Evolutionary conservation across 495 filamentous ascomycete genomes (phyloP).

Genomic region (Astrothelium subdiscretum): DNA sequence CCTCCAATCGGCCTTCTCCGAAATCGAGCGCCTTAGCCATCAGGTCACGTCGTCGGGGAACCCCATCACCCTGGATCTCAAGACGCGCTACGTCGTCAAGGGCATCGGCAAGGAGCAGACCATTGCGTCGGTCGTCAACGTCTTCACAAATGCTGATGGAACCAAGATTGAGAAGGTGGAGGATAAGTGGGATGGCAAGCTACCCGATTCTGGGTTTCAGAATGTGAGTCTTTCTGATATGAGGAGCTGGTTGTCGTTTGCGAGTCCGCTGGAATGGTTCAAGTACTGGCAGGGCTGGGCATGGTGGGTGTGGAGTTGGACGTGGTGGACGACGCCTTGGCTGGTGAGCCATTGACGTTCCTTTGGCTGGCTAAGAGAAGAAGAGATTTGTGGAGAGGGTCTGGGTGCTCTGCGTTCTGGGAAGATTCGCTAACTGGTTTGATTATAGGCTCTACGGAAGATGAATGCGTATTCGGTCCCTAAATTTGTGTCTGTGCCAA

Average conservation of each 20-base stretch:
- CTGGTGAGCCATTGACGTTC: too few relatives aligned
- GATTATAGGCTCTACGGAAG: slow-evolving; percentile 40
- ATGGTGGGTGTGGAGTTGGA: too few relatives aligned
- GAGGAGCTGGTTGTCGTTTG: neutral
- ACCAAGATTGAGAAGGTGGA: slow-evolving; percentile 43
- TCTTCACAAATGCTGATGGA: slow-evolving; percentile 29
- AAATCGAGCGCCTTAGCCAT: slow-evolving; percentile 38
- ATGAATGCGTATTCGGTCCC: slow-evolving; percentile 45
- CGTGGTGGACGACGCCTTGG: too few relatives aligned
- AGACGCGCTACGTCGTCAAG: slow-evolving; percentile 42
- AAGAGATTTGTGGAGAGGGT: too few relatives aligned
- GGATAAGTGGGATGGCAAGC: slow-evolving; percentile 45
- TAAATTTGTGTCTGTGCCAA: slow-evolving; percentile 44
- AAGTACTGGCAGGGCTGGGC: too few relatives aligned
- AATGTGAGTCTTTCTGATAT: slow-evolving; percentile 33
- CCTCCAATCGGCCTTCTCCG: slow-evolving; percentile 33
- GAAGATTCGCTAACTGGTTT: slow-evolving; percentile 14
- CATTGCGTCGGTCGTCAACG: slow-evolving; percentile 38
- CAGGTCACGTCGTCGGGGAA: slow-evolving; percentile 40
- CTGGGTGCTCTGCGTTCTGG: neutral
- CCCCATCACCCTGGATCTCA: slow-evolving; percentile 41
- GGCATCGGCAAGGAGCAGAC: slow-evolving; percentile 40
- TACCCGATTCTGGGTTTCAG: slow-evolving; percentile 36
- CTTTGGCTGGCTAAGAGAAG: too few relatives aligned
- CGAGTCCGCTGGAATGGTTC: too few relatives aligned